phyloP scores from a whole-genome alignment of 805 yeast genomes.

The Naumovozyma dairenensis region DNA sequence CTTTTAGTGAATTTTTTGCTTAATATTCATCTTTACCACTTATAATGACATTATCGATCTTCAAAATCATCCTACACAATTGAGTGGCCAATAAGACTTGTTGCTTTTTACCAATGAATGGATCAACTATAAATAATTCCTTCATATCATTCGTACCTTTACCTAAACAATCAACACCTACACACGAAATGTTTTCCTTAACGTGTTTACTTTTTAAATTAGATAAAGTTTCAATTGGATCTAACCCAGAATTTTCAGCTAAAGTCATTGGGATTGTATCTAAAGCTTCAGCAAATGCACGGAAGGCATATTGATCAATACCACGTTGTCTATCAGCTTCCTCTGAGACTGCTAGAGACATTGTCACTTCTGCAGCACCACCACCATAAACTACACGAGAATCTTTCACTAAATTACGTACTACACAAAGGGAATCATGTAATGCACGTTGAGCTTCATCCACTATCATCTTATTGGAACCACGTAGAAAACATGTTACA shows the following conservation, averaged over 20 bases:
- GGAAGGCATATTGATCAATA: slow-evolving; percentile 94
- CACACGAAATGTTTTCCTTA: slow-evolving; percentile 52
- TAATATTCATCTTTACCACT: slow-evolving; percentile 72
- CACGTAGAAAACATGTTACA: slow-evolving; percentile 87
- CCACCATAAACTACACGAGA: slow-evolving; percentile 97
- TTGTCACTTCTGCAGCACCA: slow-evolving; percentile 94
- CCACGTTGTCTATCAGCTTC: slow-evolving; percentile 92
- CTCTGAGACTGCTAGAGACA: slow-evolving; percentile 82
- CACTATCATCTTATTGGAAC: slow-evolving; percentile 94
- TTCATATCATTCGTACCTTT: slow-evolving; percentile 86
- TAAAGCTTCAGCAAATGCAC: slow-evolving; percentile 85
- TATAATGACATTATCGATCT: slow-evolving; percentile 92
- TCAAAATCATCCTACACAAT: slow-evolving; percentile 92
- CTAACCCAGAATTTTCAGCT: slow-evolving; percentile 94
- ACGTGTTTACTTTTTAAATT: slow-evolving; percentile 77
- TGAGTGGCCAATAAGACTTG: slow-evolving; percentile 94
- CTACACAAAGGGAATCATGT: slow-evolving; percentile 95
- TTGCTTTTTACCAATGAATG: slow-evolving; percentile 94
- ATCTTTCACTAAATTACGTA: slow-evolving; percentile 86
- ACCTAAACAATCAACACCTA: slow-evolving; percentile 94
- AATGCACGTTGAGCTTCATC: slow-evolving; percentile 95
- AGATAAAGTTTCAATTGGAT: slow-evolving; percentile 85
- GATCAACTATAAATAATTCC: slow-evolving; percentile 89
- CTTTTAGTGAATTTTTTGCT: no score
- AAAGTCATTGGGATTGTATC: slow-evolving; percentile 89